These are phyloP conservation scores for Arabidopsis thaliana DNA, from an alignment of 345 rosid species.

Conservation along the genomic window DNA sequence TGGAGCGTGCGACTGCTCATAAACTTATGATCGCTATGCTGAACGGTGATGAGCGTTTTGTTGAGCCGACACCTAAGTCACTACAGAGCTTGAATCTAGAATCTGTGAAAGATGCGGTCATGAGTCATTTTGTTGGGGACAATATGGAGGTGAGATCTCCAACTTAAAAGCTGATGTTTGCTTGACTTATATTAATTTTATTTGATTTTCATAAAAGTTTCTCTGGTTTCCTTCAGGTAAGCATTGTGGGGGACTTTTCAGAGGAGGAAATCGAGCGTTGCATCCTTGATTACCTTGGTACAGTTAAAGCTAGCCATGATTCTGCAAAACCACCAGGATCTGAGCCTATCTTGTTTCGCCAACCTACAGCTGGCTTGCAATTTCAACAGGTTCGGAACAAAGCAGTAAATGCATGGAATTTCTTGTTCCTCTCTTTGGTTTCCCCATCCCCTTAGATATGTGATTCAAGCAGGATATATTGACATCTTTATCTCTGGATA, in stretches of 20 bases:
- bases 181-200: not conserved
- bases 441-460: slow-evolving; percentile 13
- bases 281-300: slow-evolving; percentile 90
- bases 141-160: slow-evolving; percentile 82
- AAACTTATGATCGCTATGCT: slow-evolving; percentile 97
- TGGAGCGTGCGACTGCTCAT: slow-evolving; percentile 99
- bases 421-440: slow-evolving; percentile 11
- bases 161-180: slow-evolving; percentile 21
- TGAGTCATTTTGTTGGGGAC: slow-evolving; percentile 91
- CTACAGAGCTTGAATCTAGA: slow-evolving; percentile 73
- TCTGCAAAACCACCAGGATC: slow-evolving; percentile 46
- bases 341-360: slow-evolving; percentile 70
- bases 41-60: slow-evolving; percentile 95
- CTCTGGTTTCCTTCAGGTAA: slow-evolving; percentile 62
- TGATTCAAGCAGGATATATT: slow-evolving; percentile 18
- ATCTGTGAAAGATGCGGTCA: slow-evolving; percentile 87
- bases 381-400: slow-evolving; percentile 73
- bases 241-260: slow-evolving; percentile 94
- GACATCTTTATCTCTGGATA: slow-evolving; percentile 46
- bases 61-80: slow-evolving; percentile 91
- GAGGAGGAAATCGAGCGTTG: slow-evolving; percentile 87
- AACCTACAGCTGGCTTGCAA: slow-evolving; percentile 74
- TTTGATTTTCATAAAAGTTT: not conserved
- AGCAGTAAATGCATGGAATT: slow-evolving; percentile 28
- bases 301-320: slow-evolving; percentile 69